Evolutionary conservation across 148 eudicot species (phyloP).

Genomic region (Diospyros lotus): DNA sequence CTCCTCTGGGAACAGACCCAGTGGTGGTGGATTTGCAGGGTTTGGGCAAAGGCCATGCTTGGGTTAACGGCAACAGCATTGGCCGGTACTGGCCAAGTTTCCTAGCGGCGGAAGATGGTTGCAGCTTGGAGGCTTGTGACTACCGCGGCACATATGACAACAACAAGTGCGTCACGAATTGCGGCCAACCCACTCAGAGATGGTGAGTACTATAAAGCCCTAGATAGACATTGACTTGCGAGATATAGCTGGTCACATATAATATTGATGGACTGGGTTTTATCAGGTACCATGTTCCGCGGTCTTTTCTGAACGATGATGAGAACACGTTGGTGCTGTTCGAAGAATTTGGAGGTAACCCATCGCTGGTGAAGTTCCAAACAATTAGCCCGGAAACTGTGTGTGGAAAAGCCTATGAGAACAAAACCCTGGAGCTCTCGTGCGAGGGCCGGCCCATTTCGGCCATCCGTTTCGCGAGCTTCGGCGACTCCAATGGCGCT

Average conservation of each 20-base stretch:
- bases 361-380: constrained; percentile 49
- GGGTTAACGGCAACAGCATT: constrained; percentile 46
- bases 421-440: constrained; percentile 29
- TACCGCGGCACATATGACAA: constrained; percentile 49
- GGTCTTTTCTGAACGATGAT: constrained; percentile 35
- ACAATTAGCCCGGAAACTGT: constrained; percentile 31
- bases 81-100: constrained; percentile 55
- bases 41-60: constrained; percentile 48
- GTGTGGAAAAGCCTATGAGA: constrained; percentile 49
- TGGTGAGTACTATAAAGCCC: constrained; percentile 22
- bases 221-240: too few relatives aligned
- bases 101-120: constrained; percentile 35
- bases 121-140: constrained; percentile 44
- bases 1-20: constrained; percentile 46
- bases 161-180: constrained; percentile 37
- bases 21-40: constrained; percentile 37
- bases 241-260: too few relatives aligned
- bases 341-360: constrained; percentile 70
- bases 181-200: constrained; percentile 61
- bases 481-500: constrained; percentile 40
- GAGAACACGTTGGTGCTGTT: constrained; percentile 56
- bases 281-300: constrained; percentile 65
- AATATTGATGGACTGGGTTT: too few relatives aligned
- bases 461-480: constrained; percentile 42
- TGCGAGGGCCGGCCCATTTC: constrained; percentile 44